phyloP scores from a whole-genome alignment of 257 asterid genomes.

The Ehretia macrophylla region DNA sequence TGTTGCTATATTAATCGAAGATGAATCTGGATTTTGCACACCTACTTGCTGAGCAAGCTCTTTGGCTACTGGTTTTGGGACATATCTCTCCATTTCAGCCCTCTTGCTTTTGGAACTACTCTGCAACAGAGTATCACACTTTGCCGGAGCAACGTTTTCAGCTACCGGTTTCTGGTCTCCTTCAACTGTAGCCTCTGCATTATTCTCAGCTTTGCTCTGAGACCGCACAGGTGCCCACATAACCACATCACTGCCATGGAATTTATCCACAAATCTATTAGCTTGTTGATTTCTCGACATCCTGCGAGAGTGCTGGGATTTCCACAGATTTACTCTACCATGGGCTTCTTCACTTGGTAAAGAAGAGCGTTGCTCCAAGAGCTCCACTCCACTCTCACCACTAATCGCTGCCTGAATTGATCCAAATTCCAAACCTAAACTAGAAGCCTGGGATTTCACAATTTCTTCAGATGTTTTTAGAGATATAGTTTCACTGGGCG shows the following conservation, averaged over 20 bases:
- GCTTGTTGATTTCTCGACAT: conserved; percentile 54
- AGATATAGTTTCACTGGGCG: conserved; percentile 21
- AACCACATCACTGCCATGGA: conserved; percentile 45
- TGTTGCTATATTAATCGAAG: conserved; percentile 30
- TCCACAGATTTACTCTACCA: conserved; percentile 48
- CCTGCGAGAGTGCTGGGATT: conserved; percentile 58
- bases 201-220: conserved; percentile 61
- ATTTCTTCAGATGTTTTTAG: conserved; percentile 18
- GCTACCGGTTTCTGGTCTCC: conserved; percentile 30
- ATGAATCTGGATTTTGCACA: conserved; percentile 29
- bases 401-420: conserved; percentile 29
- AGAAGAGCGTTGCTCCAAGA: conserved; percentile 37
- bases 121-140: conserved; percentile 39
- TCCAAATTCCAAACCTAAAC: conserved; percentile 27
- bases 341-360: conserved; percentile 48
- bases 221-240: conserved; percentile 92
- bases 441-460: conserved; percentile 19
- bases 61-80: conserved; percentile 86
- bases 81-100: conserved; percentile 97
- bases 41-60: conserved; percentile 84
- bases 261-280: conserved; percentile 51
- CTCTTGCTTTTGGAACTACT: conserved; percentile 72
- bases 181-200: conserved; percentile 53
- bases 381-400: conserved; percentile 31
- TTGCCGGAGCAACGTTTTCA: conserved; percentile 35